Conservation (phyloP, 352 stramenopile genomes). For the Globisporangium middletonii region DNA sequence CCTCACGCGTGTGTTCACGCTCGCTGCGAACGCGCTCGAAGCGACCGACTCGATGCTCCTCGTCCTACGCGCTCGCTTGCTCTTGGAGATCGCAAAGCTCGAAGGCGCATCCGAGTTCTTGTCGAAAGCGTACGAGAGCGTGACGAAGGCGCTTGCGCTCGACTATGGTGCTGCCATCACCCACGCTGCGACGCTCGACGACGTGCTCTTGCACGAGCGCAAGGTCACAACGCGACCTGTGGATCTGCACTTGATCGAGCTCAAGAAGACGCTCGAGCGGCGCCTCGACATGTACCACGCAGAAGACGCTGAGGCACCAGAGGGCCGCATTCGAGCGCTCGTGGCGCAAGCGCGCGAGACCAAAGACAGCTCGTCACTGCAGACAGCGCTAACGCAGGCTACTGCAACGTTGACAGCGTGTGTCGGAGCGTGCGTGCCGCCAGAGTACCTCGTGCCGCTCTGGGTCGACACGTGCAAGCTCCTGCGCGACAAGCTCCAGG, state of each 20-base stretch:
- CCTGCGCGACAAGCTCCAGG: slow-evolving; percentile 37
- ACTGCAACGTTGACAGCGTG: not conserved
- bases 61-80: slow-evolving; percentile 66
- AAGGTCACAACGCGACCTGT: slow-evolving; percentile 38
- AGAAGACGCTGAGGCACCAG: slow-evolving; percentile 3
- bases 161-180: slow-evolving; percentile 44
- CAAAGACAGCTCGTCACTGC: slow-evolving; percentile 27
- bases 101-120: slow-evolving; percentile 83
- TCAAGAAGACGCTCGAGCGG: slow-evolving; percentile 56
- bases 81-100: slow-evolving; percentile 83
- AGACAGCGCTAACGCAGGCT: not conserved
- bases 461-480: slow-evolving; percentile 41
- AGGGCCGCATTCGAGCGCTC: slow-evolving; percentile 45
- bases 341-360: slow-evolving; percentile 73
- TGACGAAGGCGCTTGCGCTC: slow-evolving; percentile 49
- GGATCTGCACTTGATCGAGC: slow-evolving; percentile 59
- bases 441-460: slow-evolving; percentile 31
- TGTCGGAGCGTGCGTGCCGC: not conserved
- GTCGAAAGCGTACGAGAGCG: slow-evolving; percentile 62
- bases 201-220: slow-evolving; percentile 19
- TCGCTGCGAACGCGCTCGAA: slow-evolving; percentile 58
- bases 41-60: slow-evolving; percentile 80
- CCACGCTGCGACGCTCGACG: slow-evolving; percentile 23
- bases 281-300: slow-evolving; percentile 46
- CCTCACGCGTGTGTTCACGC: slow-evolving; percentile 60